A percentile compares a stretch with the other conserved stretches of the same genome.
Evolutionary conservation across 2,329 filamentous ascomycete species (phyloP).

Genomic region (Stenocarpella maydis): DNA sequence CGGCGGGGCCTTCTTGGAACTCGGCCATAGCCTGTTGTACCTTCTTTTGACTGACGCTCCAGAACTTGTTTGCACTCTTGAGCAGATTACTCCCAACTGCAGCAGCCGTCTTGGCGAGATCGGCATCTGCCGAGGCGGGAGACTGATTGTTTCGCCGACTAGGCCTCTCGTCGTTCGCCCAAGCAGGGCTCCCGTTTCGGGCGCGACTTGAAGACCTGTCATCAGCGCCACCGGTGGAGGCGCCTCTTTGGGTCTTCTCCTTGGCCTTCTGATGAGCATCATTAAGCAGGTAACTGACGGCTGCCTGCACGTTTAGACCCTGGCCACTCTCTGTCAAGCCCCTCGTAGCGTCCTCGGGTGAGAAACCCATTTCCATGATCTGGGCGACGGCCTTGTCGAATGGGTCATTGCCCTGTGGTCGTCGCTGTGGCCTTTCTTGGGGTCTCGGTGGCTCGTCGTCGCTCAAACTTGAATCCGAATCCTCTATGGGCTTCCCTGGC

Average conservation of each 20-base stretch:
- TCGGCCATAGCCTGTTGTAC: conserved; percentile 92
- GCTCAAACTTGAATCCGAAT: conserved; percentile 55
- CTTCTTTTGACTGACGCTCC: conserved; percentile 94
- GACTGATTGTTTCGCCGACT: conserved; percentile 63
- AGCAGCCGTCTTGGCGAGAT: conserved; percentile 82
- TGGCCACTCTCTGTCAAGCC: conserved; percentile 83
- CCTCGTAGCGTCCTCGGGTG: conserved; percentile 80
- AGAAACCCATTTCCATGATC: conserved; percentile 94
- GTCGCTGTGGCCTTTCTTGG: conserved; percentile 32
- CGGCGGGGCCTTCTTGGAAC: conserved; percentile 74
- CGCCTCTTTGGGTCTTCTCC: conserved; percentile 66
- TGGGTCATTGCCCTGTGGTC: conserved; percentile 61
- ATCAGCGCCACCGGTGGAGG: conserved; percentile 42
- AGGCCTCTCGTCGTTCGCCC: conserved; percentile 67
- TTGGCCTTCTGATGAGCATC: conserved; percentile 88
- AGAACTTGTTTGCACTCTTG: conserved; percentile 93
- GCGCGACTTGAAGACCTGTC: conserved; percentile 47
- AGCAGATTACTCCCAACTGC: conserved; percentile 84
- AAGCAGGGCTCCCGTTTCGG: conserved; percentile 60
- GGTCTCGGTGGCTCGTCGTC: conserved; percentile 47
- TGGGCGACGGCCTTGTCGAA: conserved; percentile 86
- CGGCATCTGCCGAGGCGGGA: conserved; percentile 67
- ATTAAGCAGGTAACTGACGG: conserved; percentile 88
- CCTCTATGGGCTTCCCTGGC: conserved; percentile 65
- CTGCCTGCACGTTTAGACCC: conserved; percentile 82